Evolutionary conservation across 2,329 filamentous ascomycete genomes (phyloP).

Genomic region (Phialophora macrospora): DNA sequence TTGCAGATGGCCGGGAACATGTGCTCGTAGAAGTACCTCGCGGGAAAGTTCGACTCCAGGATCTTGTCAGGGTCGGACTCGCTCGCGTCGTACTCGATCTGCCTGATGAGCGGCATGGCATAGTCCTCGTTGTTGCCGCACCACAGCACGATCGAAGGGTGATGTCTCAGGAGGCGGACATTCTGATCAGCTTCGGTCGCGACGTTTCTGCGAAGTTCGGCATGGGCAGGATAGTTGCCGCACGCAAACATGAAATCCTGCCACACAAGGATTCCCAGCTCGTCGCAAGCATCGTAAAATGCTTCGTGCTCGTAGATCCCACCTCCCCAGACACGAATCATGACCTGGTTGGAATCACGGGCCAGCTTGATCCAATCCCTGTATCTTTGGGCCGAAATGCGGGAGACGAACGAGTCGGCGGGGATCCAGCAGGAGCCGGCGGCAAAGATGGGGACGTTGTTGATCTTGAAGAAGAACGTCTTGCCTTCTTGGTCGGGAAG

Average conservation of each 20-base stretch:
- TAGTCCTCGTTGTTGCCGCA: constrained; percentile 97
- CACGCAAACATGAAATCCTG: constrained; percentile 86
- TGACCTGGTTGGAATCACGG: constrained; percentile 62
- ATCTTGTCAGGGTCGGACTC: constrained; percentile 64
- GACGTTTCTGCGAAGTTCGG: constrained; percentile 2
- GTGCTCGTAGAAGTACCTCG: constrained; percentile 92
- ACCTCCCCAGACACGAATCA: constrained; percentile 72
- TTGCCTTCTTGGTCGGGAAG: constrained; percentile 59
- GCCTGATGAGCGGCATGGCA: constrained; percentile 67
- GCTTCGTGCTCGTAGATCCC: constrained; percentile 76
- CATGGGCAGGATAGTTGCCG: constrained; percentile 73
- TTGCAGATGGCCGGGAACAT: constrained; percentile 74
- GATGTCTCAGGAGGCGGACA: constrained; percentile 73
- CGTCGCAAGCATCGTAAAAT: constrained; percentile 78
- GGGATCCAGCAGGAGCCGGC: constrained; percentile 71
- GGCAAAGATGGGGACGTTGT: constrained; percentile 69
- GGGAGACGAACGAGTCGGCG: constrained; percentile 63
- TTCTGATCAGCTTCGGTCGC: constrained; percentile 67
- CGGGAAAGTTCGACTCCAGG: constrained; percentile 79
- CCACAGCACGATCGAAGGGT: constrained; percentile 84
- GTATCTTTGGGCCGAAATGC: constrained; percentile 59
- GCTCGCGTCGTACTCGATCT: constrained; percentile 71
- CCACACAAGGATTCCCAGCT: constrained; percentile 79
- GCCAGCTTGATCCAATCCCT: constrained; percentile 65
- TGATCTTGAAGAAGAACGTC: constrained; percentile 67